Evolutionary conservation across 2,329 filamentous ascomycete species (phyloP).

Genomic region (Plectosphaerella plurivora): DNA sequence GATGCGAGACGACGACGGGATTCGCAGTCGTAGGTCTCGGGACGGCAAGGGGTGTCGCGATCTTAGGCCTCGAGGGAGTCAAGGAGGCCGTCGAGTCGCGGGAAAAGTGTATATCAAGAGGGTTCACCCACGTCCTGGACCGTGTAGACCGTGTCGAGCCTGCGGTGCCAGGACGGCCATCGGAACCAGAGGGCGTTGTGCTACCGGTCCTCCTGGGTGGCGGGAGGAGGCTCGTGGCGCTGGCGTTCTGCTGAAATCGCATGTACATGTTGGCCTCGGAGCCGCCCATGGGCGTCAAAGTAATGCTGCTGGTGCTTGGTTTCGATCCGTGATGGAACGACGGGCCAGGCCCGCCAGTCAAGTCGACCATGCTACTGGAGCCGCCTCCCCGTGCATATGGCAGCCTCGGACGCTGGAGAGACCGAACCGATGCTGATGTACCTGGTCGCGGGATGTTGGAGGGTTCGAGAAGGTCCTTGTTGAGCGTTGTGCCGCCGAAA

Average conservation of each 20-base stretch:
- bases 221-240: conserved; percentile 26
- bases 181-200: conserved; percentile 21
- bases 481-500: conserved; percentile 25
- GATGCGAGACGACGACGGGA: conserved; percentile 1
- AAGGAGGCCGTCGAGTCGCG: conserved; percentile 17
- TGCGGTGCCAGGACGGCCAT: conserved; percentile 28
- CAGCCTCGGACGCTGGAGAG: conserved; percentile 17
- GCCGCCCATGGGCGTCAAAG: conserved; percentile 21
- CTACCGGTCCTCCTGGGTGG: conserved; percentile 4
- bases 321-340: conserved; percentile 13
- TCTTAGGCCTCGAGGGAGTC: conserved; percentile 4
- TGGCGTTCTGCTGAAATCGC: conserved; percentile 28
- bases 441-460: conserved; percentile 28
- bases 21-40: conserved; percentile 7
- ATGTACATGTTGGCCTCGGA: conserved; percentile 35
- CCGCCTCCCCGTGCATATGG: conserved; percentile 30
- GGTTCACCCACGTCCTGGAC: conserved; percentile 38
- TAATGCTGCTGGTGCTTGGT: conserved; percentile 23
- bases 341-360: conserved; percentile 16
- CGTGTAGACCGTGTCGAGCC: conserved; percentile 21
- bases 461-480: conserved; percentile 23
- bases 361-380: conserved; percentile 40
- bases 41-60: not conserved
- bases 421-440: conserved; percentile 29
- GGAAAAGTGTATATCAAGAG: conserved; percentile 42